Conservation (phyloP, 2,329 filamentous ascomycete species). For the Thyridium curvatum region DNA sequence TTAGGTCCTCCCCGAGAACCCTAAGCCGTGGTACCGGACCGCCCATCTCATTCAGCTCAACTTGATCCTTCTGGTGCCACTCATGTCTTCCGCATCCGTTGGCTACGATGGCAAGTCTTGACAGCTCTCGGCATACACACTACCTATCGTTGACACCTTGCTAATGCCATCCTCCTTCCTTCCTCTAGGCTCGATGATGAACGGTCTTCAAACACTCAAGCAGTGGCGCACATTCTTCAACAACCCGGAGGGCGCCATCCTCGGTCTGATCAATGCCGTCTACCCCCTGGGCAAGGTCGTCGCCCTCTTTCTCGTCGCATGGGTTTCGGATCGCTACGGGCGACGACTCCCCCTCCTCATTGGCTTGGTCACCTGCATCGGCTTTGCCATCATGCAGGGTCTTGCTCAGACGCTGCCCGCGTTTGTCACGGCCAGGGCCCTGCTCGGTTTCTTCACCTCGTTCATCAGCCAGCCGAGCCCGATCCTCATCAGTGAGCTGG, state of each 20-base stretch:
- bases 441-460: constrained; percentile 34
- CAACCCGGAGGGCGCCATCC: constrained; percentile 13
- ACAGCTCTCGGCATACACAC: no score
- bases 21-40: no score
- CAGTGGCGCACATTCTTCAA: constrained; percentile 21
- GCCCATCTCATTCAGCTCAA: no score
- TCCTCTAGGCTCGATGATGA: constrained; percentile 28
- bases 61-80: no score
- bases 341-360: constrained; percentile 46
- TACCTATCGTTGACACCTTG: no score
- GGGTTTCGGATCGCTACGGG: constrained; percentile 38
- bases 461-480: constrained; percentile 54
- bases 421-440: constrained; percentile 21
- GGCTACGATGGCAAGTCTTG: no score
- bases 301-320: constrained; percentile 10
- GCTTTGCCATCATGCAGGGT: constrained; percentile 49
- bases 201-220: constrained; percentile 30
- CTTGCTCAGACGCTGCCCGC: constrained; percentile 32
- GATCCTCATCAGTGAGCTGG: constrained; percentile 54
- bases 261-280: constrained; percentile 13
- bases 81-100: no score
- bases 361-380: constrained; percentile 35
- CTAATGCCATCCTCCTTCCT: no score
- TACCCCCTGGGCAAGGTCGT: constrained; percentile 10
- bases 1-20: no score